Base-by-base conservation (phyloP, 768 basidiomycete genomes). In the Lyophyllum semitale region DNA sequence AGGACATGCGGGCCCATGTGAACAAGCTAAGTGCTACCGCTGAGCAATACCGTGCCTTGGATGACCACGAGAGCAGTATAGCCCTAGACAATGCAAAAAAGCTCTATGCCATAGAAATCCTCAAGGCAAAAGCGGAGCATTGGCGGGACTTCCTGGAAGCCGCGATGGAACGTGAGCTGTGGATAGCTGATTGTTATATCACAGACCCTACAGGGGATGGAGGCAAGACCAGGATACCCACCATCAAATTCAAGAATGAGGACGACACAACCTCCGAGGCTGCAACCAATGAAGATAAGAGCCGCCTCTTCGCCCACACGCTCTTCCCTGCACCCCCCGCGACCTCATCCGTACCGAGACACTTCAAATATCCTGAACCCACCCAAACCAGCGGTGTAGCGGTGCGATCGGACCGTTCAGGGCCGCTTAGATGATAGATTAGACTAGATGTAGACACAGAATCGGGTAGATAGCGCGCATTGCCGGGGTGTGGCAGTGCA, bases 101-200 rank as follows among this genome's bases (percentile, higher is more conserved):
- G 18, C 1, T 4, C 1, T 59, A 63, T n/a, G 18, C 40, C 0
- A 30, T 59, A 13, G 33, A 11, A 0, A 54, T 52, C 1, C 3
- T 17, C 15, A 40, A 44, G 1, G 47, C 55, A 3, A 66, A 63
- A n/a, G 32, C 41, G 8, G 27, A 59, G 12, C 63, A 67, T 32
- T 58, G 20, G 62, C 38, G 23, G 38, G 46, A 55, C 1, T 66
- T 46, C 48, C 55, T 68, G 0, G 59, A 64, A 17, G 47, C 41
- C 1, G 46, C 51, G 0, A 38, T 45, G 2, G 46, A 32, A 2
- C 9, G 54, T 0, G 46, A 54, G 1, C 25, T 66, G 1, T 67
- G 61, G 60, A 58, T 23, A 0, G 57, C 57, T 2, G 56, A 61
- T 40, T 43, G 30, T 0, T 64, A 54, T n/a, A 51, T 66, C 0